Evolutionary conservation across 2,329 filamentous ascomycete species (phyloP).

Genomic region (Penicillium sp.): DNA sequence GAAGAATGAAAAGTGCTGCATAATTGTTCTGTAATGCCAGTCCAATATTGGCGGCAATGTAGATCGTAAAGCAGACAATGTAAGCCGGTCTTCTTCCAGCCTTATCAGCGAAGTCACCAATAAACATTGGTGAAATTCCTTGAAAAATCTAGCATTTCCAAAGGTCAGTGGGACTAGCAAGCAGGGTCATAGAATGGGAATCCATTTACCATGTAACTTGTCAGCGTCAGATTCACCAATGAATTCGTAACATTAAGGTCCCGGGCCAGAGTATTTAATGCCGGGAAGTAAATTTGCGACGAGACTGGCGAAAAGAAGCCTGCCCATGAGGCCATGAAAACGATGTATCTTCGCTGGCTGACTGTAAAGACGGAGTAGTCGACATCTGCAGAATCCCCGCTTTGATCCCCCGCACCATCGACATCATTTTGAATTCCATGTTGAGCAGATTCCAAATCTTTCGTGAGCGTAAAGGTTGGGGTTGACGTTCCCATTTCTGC

Average conservation of each 20-base stretch:
- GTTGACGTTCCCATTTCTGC: slow-evolving; percentile 8
- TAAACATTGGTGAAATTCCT: slow-evolving; percentile 57
- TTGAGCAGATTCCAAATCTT: slow-evolving; percentile 10
- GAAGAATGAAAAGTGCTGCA: slow-evolving; percentile 42
- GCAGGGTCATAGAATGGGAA: background rate
- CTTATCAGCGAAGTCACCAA: slow-evolving; percentile 57
- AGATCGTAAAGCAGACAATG: slow-evolving; percentile 57
- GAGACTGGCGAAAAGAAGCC: slow-evolving; percentile 51
- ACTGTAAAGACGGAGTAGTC: slow-evolving; percentile 39
- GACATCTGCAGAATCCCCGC: slow-evolving; percentile 18
- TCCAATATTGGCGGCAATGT: slow-evolving; percentile 46
- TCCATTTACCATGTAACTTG: slow-evolving; percentile 29
- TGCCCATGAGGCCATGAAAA: slow-evolving; percentile 36
- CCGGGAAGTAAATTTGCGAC: slow-evolving; percentile 51
- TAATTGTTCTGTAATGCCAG: slow-evolving; percentile 44
- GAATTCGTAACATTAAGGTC: slow-evolving; percentile 34
- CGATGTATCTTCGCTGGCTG: slow-evolving; percentile 32
- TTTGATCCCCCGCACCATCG: slow-evolving; percentile 9
- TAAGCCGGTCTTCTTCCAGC: slow-evolving; percentile 57
- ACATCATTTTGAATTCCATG: background rate
- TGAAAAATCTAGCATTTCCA: slow-evolving; percentile 51
- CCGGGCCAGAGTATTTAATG: slow-evolving; percentile 38
- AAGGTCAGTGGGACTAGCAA: slow-evolving; percentile 8
- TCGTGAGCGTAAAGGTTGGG: background rate
- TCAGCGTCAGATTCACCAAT: slow-evolving; percentile 33